A percentile compares a stretch with the other conserved stretches of the same genome.
phyloP scores from a whole-genome alignment of 1,139 yeast species.

The Kurtzmaniella quercitrusa region DNA sequence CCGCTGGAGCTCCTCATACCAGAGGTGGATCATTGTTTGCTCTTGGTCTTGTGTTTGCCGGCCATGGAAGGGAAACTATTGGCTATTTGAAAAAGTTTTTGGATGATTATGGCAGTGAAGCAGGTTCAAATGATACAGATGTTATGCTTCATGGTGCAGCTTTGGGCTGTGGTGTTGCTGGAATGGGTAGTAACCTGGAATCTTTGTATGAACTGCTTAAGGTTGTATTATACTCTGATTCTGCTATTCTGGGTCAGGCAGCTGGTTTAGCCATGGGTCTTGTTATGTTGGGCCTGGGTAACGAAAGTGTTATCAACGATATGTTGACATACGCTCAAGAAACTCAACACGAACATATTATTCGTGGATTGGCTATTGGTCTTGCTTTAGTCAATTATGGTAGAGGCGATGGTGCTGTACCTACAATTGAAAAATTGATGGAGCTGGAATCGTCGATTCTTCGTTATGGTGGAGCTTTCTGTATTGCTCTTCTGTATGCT shows the following conservation, averaged over 20 bases:
- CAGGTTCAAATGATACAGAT: slow-evolving; percentile 74
- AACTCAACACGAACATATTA: slow-evolving; percentile 93
- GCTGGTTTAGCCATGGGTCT: slow-evolving; percentile 97
- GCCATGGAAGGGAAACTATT: slow-evolving; percentile 87
- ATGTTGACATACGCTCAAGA: slow-evolving; percentile 92
- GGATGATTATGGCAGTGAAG: slow-evolving; percentile 62
- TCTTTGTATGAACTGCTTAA: slow-evolving; percentile 78
- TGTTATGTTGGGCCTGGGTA: slow-evolving; percentile 92
- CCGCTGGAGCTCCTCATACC: slow-evolving; percentile 75
- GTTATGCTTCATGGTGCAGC: slow-evolving; percentile 94
- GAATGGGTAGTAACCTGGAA: slow-evolving; percentile 83
- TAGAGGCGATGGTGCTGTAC: slow-evolving; percentile 77
- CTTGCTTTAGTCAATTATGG: slow-evolving; percentile 85
- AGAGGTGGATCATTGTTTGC: slow-evolving; percentile 97
- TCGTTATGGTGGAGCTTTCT: slow-evolving; percentile 94
- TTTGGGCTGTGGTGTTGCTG: slow-evolving; percentile 94
- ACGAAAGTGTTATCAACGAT: slow-evolving; percentile 66
- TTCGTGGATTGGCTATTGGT: slow-evolving; percentile 88
- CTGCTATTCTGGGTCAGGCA: slow-evolving; percentile 94
- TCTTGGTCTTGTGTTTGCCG: slow-evolving; percentile 90
- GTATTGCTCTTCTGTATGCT: slow-evolving; percentile 92
- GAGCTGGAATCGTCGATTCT: slow-evolving; percentile 76
- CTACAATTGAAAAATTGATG: slow-evolving; percentile 62
- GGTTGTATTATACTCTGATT: slow-evolving; percentile 81
- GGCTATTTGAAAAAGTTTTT: slow-evolving; percentile 75